Evolutionary conservation across 192 early-diverging fungal species (phyloP).

Genomic region (Endogone sp.): DNA sequence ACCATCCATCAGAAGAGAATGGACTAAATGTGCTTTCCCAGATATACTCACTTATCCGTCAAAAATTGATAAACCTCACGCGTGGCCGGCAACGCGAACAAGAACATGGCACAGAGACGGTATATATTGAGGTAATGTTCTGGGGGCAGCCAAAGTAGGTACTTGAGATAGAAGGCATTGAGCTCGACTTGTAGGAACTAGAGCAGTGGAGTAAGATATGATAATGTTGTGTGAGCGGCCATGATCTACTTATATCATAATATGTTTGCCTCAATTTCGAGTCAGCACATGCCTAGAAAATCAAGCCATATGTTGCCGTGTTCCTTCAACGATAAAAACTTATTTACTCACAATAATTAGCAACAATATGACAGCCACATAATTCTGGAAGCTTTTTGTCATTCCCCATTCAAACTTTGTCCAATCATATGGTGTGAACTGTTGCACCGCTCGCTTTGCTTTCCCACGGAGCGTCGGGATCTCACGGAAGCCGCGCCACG

Average conservation of each 20-base stretch:
- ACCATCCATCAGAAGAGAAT: too few species aligned
- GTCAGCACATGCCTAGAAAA: too few species aligned
- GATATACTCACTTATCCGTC: constrained; percentile 42
- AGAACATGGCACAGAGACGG: constrained; percentile 76
- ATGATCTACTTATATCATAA: not conserved
- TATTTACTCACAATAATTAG: constrained; percentile 59
- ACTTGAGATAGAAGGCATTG: constrained; percentile 95
- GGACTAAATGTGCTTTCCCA: too few species aligned
- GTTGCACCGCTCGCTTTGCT: constrained; percentile 78
- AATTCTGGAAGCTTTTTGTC: constrained; percentile 86
- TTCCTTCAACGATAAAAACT: too few species aligned
- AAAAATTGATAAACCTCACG: constrained; percentile 92
- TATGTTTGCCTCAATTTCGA: not conserved
- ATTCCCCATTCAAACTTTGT: constrained; percentile 89
- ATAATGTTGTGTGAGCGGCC: not conserved
- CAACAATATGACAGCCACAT: constrained; percentile 69
- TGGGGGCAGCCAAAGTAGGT: constrained; percentile 88
- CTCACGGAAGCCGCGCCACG: constrained; percentile 86
- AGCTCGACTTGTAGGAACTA: constrained; percentile 79
- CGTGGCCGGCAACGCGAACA: constrained; percentile 81
- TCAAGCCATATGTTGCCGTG: too few species aligned
- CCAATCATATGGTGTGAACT: constrained; percentile 96
- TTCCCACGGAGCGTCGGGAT: constrained; percentile 85
- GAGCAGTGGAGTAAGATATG: not conserved
- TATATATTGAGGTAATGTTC: constrained; percentile 77